phyloP scores from a whole-genome alignment of 495 filamentous ascomycete genomes.

The Penicillium desertorum region DNA sequence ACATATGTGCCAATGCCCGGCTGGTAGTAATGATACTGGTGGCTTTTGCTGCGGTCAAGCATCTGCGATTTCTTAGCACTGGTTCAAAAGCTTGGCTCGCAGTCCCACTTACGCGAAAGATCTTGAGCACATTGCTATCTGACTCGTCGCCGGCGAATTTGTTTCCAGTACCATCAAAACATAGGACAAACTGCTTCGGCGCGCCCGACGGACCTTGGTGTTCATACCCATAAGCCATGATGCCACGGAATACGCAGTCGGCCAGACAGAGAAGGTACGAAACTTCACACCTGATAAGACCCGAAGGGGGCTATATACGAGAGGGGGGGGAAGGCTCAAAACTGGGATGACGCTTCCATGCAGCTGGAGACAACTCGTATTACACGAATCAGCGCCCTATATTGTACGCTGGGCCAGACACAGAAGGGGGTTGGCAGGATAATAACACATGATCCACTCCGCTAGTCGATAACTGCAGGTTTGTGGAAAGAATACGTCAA shows the following conservation, averaged over 20 bases:
- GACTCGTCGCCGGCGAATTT: conserved; percentile 78
- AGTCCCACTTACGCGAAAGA: conserved; percentile 56
- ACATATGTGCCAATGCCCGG: conserved; percentile 87
- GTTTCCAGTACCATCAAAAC: conserved; percentile 89
- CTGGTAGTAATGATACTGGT: conserved; percentile 47
- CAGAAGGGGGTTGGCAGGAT: conserved; percentile 12
- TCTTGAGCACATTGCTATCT: conserved; percentile 88
- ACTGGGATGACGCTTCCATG: conserved; percentile 8
- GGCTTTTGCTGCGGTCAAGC: conserved; percentile 55
- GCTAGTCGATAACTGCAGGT: conserved; percentile 32
- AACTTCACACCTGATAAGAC: not conserved
- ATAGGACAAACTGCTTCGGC: conserved; percentile 66
- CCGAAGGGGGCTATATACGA: conserved; percentile 2
- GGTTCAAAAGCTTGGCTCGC: conserved; percentile 1
- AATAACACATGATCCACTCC: conserved; percentile 17
- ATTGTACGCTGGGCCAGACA: conserved; percentile 6
- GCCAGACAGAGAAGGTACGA: not conserved
- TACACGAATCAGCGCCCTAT: conserved; percentile 11
- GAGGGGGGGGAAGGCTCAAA: not conserved
- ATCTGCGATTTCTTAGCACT: conserved; percentile 33
- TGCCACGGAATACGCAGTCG: not conserved
- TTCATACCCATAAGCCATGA: conserved; percentile 18
- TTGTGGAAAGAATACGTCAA: conserved; percentile 29
- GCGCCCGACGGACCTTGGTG: conserved; percentile 17
- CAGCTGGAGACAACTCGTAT: not conserved